These are phyloP conservation scores for Casuarina glauca DNA, from an alignment of 306 rosid species.

Conservation along the genomic window DNA sequence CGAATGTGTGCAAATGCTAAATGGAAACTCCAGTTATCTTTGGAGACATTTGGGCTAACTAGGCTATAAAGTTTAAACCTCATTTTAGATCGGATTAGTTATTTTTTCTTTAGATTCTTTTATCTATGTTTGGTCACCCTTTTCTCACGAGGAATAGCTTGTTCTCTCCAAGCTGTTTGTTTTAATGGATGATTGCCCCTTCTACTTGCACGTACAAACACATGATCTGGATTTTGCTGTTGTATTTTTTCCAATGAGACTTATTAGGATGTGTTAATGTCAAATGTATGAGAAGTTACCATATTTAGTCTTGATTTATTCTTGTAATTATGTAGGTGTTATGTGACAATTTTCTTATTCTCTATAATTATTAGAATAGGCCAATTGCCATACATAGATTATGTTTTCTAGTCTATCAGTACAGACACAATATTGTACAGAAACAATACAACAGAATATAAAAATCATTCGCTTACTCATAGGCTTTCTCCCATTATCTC, in stretches of 20 bases:
- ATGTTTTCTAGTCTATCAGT: too few species aligned
- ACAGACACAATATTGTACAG: too few species aligned
- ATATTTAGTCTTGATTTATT: too few species aligned
- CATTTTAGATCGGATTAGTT: neutral
- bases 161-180: neutral
- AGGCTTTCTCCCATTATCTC: too few species aligned
- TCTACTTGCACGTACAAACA: neutral
- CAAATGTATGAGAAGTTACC: too few species aligned
- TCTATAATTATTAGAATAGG: too few species aligned
- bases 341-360: too few species aligned
- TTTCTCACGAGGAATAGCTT: neutral
- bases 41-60: neutral
- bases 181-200: neutral
- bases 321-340: too few species aligned
- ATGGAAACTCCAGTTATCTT: neutral
- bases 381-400: too few species aligned
- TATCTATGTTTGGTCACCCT: neutral
- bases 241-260: neutral
- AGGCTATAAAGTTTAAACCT: neutral
- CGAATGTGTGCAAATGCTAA: neutral
- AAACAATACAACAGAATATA: too few species aligned
- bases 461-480: too few species aligned
- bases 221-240: neutral
- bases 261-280: constrained; percentile 16
- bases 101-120: neutral